Conservation (phyloP, 202 grass and related monocot species). For the Panicum virgatum region DNA sequence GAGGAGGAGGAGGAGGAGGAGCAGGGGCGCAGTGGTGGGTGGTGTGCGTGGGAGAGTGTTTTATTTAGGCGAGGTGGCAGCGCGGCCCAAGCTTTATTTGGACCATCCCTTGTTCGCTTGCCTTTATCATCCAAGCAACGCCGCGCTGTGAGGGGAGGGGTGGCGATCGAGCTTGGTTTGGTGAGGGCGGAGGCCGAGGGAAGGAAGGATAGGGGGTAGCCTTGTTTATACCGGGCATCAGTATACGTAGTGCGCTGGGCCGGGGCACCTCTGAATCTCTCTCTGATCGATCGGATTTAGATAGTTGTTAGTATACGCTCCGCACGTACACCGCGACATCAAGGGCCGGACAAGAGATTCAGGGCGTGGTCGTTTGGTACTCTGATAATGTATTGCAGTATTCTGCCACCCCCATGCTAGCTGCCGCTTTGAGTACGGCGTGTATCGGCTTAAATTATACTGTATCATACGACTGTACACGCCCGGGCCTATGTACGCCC, state of each 20-base stretch:
- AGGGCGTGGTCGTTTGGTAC: slow-evolving; percentile 17
- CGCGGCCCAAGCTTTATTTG: slow-evolving; percentile 50
- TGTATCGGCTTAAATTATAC: not conserved
- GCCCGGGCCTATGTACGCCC: not conserved
- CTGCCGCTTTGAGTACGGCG: not conserved
- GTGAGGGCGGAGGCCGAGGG: too few species aligned
- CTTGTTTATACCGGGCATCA: slow-evolving; percentile 3
- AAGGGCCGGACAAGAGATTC: slow-evolving; percentile 14
- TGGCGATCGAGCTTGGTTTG: not conserved
- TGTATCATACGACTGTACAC: not conserved
- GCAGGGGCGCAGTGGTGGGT: slow-evolving; percentile 6
- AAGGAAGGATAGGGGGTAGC: too few species aligned
- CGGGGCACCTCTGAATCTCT: not conserved
- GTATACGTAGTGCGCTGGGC: not conserved
- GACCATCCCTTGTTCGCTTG: slow-evolving; percentile 66
- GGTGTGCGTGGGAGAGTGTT: slow-evolving; percentile 42
- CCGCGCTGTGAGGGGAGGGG: not conserved
- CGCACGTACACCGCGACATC: slow-evolving; percentile 31
- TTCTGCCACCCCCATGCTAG: not conserved
- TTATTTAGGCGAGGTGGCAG: slow-evolving; percentile 69
- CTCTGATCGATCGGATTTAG: not conserved
- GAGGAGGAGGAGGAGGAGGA: not conserved
- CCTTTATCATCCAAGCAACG: slow-evolving; percentile 36
- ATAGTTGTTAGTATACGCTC: not conserved
- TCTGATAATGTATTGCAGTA: not conserved